Base-by-base conservation (phyloP, 169 alveolate genomes). In the Ichthyophthirius multifiliis region DNA sequence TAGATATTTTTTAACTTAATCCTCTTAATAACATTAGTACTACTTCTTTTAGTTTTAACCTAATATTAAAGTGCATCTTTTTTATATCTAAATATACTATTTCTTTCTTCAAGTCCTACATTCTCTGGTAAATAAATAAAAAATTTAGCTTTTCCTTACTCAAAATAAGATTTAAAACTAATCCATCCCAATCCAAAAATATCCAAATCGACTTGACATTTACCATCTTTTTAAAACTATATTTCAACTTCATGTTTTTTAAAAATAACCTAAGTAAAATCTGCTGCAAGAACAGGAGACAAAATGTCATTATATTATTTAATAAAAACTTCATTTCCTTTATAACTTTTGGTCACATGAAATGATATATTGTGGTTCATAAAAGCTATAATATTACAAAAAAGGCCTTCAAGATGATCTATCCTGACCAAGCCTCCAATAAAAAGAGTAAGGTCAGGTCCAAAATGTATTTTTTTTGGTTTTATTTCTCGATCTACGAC, bases 101-200 rank as follows among this genome's bases (percentile, higher is more conserved):
- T n/a, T n/a, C n/a, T n/a, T n/a, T n/a, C n/a, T n/a, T n/a, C n/a
- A n/a, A n/a, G n/a, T n/a, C n/a, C n/a, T n/a, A n/a, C n/a, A n/a
- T n/a, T n/a, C n/a, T 67, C 62, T 0, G 77, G 77, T 5, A 67
- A 15, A 67, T 67, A 67, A 9, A 67, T 5, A 67, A 20, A 37
- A 30, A 67, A 67, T 35, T 37, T n/a, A 20, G 55, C 43, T 6
- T n/a, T 32, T 9, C 62, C 63, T 23, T 67, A 27, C 16, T 23
- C n/a, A 67, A 41, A 35, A 3, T n/a, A 13, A 37, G 48, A 6
- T n/a, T 35, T 34, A 67, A 67, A 67, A 41, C 77, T 67, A 3
- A 67, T 18, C 77, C 77, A 67, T 5, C 77, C 77, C 0, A 67
- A 23, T n/a, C 77, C 77, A 41, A 67, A 67, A 7, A 67, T 37